Conservation (phyloP, 805 yeast species). For the Candida yuanshanica region DNA sequence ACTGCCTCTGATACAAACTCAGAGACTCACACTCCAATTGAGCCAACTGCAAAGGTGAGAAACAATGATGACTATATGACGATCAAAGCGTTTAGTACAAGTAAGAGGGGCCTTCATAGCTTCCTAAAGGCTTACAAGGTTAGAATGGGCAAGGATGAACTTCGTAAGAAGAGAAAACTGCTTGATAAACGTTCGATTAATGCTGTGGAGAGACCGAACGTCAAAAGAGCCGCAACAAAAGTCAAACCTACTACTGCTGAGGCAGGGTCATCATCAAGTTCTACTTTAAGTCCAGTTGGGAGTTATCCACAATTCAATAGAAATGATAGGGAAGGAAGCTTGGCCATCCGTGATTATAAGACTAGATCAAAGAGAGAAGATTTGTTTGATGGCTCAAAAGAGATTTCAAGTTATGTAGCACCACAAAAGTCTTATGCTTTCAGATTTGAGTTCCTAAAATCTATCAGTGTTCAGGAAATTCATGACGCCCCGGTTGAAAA, state of each 20-base stretch:
- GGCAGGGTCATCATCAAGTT: neutral
- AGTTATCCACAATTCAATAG: neutral
- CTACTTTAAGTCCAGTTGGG: neutral
- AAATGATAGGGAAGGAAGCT: neutral
- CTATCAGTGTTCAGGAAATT: conserved; percentile 15
- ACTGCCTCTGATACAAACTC: too few species aligned
- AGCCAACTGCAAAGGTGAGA: too few species aligned
- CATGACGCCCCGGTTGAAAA: conserved; percentile 11
- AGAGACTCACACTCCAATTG: too few species aligned
- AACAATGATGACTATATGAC: too few species aligned
- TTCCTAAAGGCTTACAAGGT: too few species aligned
- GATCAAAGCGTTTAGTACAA: neutral
- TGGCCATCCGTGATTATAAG: neutral
- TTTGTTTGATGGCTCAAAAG: neutral
- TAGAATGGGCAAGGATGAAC: neutral
- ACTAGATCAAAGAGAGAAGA: conserved; percentile 4
- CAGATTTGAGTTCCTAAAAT: conserved; percentile 8
- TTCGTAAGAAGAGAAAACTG: neutral
- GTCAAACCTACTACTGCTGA: neutral
- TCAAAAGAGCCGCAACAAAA: neutral
- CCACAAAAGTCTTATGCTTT: neutral
- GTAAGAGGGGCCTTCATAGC: neutral
- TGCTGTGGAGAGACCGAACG: neutral
- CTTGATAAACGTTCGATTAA: neutral
- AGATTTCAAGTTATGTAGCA: neutral